A percentile compares a stretch with the other conserved stretches of the same genome.
These are phyloP conservation scores for Spizellomyces punctatus DNA, from an alignment of 192 early-diverging fungal species.

Conservation along the genomic window DNA sequence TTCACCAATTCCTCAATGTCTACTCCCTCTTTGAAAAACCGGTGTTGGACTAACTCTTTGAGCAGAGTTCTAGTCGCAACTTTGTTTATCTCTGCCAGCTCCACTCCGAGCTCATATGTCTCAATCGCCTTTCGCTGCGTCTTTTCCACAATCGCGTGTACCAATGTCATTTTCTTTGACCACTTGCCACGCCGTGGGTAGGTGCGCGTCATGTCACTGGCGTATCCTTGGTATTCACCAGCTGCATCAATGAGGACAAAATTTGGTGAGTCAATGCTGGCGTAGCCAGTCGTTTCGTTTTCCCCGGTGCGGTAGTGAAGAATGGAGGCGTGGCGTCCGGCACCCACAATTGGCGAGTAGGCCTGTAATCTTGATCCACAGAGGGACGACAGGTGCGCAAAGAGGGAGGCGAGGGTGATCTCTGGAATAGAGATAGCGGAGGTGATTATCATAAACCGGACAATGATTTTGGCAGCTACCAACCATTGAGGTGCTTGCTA, in stretches of 20 bases:
- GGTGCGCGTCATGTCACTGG: constrained; percentile 89
- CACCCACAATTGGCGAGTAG: constrained; percentile 84
- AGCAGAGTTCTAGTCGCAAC: constrained; percentile 53
- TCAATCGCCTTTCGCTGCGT: constrained; percentile 72
- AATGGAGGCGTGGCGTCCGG: constrained; percentile 75
- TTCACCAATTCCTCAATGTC: constrained; percentile 45
- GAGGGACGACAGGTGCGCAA: constrained; percentile 61
- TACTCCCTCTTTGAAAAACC: constrained; percentile 9
- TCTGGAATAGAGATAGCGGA: constrained; percentile 49
- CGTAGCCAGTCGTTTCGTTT: constrained; percentile 35
- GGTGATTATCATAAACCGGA: no score
- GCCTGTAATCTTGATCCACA: constrained; percentile 71
- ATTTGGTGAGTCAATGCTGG: constrained; percentile 17
- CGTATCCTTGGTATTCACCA: constrained; percentile 76
- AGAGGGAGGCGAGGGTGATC: constrained; percentile 73
- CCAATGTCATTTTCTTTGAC: constrained; percentile 52
- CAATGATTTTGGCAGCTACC: no score
- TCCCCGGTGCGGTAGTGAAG: constrained; percentile 88
- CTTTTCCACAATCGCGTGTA: constrained; percentile 71
- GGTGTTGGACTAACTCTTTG: constrained; percentile 52
- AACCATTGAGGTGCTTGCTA: no score
- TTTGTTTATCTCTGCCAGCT: constrained; percentile 67
- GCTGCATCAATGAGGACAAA: constrained; percentile 88
- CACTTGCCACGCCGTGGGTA: constrained; percentile 22
- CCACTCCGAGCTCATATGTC: constrained; percentile 54